phyloP scores from a whole-genome alignment of 345 rosid species.

The Populus alba region DNA sequence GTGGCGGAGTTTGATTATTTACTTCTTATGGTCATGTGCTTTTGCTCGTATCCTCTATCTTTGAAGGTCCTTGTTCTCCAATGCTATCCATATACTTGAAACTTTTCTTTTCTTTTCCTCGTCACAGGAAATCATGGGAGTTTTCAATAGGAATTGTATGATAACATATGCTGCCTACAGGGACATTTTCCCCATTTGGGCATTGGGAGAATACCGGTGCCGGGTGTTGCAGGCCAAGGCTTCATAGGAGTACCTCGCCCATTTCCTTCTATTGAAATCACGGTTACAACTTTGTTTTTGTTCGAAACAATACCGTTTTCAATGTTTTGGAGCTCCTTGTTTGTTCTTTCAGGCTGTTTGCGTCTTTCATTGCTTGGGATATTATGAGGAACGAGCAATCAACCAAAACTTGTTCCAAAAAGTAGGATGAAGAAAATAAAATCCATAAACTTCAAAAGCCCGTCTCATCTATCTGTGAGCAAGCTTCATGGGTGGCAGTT shows the following conservation, averaged over 20 bases:
- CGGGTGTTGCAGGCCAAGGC: conserved; percentile 23
- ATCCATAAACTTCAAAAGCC: neutral
- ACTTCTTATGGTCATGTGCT: neutral
- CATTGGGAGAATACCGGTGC: conserved; percentile 53
- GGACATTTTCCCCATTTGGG: conserved; percentile 66
- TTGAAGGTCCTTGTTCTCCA: neutral
- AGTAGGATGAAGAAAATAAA: neutral
- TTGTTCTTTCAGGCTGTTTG: neutral
- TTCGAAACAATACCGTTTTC: neutral
- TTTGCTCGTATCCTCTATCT: neutral
- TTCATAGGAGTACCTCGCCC: neutral
- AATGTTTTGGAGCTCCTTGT: neutral
- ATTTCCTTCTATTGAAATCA: neutral
- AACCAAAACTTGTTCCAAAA: neutral
- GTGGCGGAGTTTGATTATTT: neutral
- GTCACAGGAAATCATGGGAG: conserved; percentile 63
- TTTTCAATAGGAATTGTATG: conserved; percentile 61
- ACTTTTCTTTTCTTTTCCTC: neutral
- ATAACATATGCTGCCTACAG: conserved; percentile 59
- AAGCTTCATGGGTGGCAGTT: neutral
- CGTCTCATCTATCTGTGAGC: neutral
- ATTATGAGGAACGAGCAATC: neutral
- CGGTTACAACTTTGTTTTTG: too few species aligned
- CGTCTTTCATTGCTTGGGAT: neutral
- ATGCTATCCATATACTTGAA: neutral